These are phyloP conservation scores for Penicillium longicatenatum DNA, from an alignment of 495 filamentous ascomycete genomes.

Conservation along the genomic window DNA sequence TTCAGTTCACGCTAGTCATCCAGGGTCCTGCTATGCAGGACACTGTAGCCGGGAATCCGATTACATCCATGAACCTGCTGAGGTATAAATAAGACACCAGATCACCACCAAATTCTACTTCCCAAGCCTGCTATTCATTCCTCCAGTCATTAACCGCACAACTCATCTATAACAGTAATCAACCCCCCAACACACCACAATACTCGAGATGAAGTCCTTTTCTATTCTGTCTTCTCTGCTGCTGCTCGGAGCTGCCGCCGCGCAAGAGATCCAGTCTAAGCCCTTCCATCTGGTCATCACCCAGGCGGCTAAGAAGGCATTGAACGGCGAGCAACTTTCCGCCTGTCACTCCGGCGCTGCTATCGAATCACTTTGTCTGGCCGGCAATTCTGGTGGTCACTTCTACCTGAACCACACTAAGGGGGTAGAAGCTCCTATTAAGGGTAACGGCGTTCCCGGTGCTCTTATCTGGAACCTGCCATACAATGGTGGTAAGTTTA, in stretches of 20 bases:
- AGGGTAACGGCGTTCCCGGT: conserved; percentile 6
- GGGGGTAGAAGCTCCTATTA: conserved; percentile 19
- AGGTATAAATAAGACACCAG: neutral
- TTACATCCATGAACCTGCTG: neutral
- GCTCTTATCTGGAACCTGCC: conserved; percentile 18
- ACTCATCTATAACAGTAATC: neutral
- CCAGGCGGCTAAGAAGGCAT: conserved; percentile 26
- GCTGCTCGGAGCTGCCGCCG: conserved; percentile 12
- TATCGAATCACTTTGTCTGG: conserved; percentile 54
- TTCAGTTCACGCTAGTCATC: conserved; percentile 3
- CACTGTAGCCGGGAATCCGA: neutral
- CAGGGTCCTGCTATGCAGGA: neutral
- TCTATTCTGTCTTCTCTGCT: conserved; percentile 12
- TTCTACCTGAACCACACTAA: conserved; percentile 40
- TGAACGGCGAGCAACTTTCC: conserved; percentile 39
- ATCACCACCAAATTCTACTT: neutral
- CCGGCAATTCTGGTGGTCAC: conserved; percentile 35
- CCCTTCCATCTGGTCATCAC: conserved; percentile 29
- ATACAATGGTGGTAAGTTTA: conserved; percentile 1
- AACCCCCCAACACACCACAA: neutral
- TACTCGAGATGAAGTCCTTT: conserved; percentile 15
- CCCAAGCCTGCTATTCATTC: neutral
- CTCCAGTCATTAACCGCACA: neutral
- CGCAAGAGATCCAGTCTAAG: conserved; percentile 26
- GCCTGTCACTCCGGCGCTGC: conserved; percentile 60